Percentiles rank a stretch among this genome's conserved stretches.
These are phyloP conservation scores for Rhodomyrtus tomentosa DNA, from an alignment of 345 rosid species.

Conservation along the genomic window DNA sequence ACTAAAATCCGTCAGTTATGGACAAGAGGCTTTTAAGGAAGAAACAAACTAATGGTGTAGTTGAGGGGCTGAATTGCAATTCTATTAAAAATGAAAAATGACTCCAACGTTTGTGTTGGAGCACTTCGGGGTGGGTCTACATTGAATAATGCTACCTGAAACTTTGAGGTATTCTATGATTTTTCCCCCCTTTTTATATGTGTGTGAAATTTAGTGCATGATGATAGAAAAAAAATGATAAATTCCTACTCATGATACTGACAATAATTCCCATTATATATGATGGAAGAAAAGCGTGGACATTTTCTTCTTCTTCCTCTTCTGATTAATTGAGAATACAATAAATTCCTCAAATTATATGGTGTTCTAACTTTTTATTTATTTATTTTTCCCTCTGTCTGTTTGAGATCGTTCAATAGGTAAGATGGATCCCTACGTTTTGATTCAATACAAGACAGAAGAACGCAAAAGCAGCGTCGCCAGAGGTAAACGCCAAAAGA, in stretches of 20 bases:
- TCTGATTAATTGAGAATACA: too few relatives aligned
- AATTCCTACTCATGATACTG: neutral
- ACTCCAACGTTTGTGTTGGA: neutral
- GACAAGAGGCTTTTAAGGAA: neutral
- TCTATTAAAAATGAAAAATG: neutral
- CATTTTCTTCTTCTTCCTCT: too few relatives aligned
- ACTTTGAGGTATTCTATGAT: neutral
- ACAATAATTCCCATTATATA: too few relatives aligned
- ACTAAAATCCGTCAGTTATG: neutral
- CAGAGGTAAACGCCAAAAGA: slow-evolving; percentile 24
- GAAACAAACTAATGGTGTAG: neutral
- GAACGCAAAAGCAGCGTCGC: slow-evolving; percentile 59
- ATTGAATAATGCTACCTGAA: neutral
- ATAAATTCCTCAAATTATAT: neutral
- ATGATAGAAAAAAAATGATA: neutral
- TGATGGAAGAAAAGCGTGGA: too few relatives aligned
- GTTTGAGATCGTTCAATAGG: slow-evolving; percentile 16
- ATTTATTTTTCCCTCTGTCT: neutral
- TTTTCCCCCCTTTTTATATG: neutral
- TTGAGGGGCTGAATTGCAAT: neutral
- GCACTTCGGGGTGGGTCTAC: neutral
- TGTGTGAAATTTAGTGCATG: neutral
- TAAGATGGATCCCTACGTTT: slow-evolving; percentile 63
- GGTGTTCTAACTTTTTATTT: neutral
- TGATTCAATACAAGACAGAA: slow-evolving; percentile 59